Evolutionary conservation across 2,329 filamentous ascomycete species (phyloP).

Genomic region (Tolypocladium sp.): DNA sequence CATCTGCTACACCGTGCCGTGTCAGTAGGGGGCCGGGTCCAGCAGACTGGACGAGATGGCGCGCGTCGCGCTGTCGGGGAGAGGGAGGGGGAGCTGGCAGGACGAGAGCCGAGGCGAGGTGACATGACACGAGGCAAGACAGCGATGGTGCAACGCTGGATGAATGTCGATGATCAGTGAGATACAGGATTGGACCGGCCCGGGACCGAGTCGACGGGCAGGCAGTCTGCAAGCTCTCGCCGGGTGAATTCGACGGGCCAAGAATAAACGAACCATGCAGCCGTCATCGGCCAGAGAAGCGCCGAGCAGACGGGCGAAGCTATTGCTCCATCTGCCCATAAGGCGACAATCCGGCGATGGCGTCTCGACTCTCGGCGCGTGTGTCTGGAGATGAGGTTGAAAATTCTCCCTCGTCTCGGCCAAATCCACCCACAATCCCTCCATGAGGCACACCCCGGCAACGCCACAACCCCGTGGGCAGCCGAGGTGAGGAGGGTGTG

Average conservation of each 20-base stretch:
- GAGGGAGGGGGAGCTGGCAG: neutral
- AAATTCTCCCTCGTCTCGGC: neutral
- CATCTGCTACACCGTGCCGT: neutral
- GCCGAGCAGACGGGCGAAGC: neutral
- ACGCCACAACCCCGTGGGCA: neutral
- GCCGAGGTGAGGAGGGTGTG: neutral
- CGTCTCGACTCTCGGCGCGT: neutral
- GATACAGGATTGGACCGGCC: neutral
- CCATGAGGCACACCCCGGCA: neutral
- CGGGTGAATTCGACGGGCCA: neutral
- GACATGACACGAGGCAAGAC: neutral
- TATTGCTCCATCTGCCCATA: neutral
- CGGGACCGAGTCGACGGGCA: neutral
- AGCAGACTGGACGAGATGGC: neutral
- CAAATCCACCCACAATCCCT: neutral
- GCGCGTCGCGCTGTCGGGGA: neutral
- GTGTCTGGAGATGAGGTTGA: neutral
- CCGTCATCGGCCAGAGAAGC: neutral
- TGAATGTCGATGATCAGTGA: neutral
- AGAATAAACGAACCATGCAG: too few species aligned
- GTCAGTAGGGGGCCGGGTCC: neutral
- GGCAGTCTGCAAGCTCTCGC: neutral
- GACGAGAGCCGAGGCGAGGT: neutral
- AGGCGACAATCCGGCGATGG: neutral
- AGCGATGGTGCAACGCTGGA: neutral